Conservation (phyloP, 176 grass and related monocot genomes). For the Tillandsia fasciculata region DNA sequence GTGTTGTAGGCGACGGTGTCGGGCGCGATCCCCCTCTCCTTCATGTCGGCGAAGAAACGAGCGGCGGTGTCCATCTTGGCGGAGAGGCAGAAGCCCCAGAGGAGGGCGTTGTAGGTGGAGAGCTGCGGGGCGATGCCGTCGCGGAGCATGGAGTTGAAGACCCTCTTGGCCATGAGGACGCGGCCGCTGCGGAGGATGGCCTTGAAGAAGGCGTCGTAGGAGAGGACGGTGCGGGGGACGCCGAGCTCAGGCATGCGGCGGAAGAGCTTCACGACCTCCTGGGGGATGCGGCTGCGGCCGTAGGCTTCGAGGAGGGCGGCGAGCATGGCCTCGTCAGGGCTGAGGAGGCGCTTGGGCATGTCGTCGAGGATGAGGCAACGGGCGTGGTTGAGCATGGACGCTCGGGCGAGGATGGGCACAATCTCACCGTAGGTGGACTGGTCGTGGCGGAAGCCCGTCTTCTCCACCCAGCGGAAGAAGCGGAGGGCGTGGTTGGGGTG, state of each 20-base stretch:
- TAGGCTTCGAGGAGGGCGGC: constrained; percentile 58
- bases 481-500: constrained; percentile 55
- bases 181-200: constrained; percentile 69
- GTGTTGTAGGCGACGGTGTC: constrained; percentile 67
- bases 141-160: constrained; percentile 69
- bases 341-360: constrained; percentile 57
- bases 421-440: constrained; percentile 49
- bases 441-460: constrained; percentile 63
- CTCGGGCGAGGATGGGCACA: constrained; percentile 38
- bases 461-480: constrained; percentile 91
- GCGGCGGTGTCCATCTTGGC: constrained; percentile 56
- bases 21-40: constrained; percentile 36
- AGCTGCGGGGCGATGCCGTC: constrained; percentile 38
- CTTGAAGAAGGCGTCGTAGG: constrained; percentile 87
- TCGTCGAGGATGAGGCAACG: constrained; percentile 83
- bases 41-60: constrained; percentile 72
- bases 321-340: constrained; percentile 57
- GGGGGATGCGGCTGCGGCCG: constrained; percentile 56
- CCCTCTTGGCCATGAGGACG: constrained; percentile 61
- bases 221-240: constrained; percentile 45
- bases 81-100: constrained; percentile 84
- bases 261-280: constrained; percentile 92
- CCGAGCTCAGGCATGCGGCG: constrained; percentile 80
- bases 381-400: constrained; percentile 89
- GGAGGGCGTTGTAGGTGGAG: constrained; percentile 70